Evolutionary conservation across 75 land plant genomes (phyloP).

Genomic region (Pseudotsuga menziesii): DNA sequence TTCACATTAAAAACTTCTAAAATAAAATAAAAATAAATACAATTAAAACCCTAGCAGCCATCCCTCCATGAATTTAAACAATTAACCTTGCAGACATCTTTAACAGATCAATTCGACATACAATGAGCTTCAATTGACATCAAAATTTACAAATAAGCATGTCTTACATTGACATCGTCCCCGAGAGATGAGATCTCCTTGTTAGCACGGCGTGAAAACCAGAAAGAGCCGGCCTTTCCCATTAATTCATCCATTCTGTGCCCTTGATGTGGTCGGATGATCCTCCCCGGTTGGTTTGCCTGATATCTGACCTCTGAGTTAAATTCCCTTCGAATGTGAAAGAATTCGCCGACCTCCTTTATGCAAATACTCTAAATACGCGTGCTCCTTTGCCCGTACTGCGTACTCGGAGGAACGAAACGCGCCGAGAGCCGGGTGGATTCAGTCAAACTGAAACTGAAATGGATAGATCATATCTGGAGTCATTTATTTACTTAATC

Average conservation of each 20-base stretch:
- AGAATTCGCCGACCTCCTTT: no score
- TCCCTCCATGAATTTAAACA: not conserved
- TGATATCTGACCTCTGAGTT: no score
- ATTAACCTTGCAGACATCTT: not conserved
- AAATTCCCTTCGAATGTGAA: no score
- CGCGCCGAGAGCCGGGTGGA: no score
- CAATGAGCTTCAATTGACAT: not conserved
- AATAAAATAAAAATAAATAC: not conserved
- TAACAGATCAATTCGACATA: not conserved
- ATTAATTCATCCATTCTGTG: conserved; percentile 49
- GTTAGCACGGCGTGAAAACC: conserved; percentile 49
- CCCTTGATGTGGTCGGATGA: not conserved
- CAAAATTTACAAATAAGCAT: not conserved
- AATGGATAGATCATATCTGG: no score
- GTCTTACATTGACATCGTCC: conserved; percentile 45
- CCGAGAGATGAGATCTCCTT: conserved; percentile 57
- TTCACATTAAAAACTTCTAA: not conserved
- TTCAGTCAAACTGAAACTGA: no score
- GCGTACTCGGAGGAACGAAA: no score
- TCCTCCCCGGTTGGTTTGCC: no score
- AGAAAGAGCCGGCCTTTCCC: conserved; percentile 54
- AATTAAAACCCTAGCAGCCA: not conserved
- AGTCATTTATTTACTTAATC: no score
- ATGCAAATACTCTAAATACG: no score
- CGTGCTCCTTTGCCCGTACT: no score